A percentile compares a stretch with the other conserved stretches of the same genome.
phyloP scores from a whole-genome alignment of 2,329 filamentous ascomycete species.

The Hypocreales sp. region DNA sequence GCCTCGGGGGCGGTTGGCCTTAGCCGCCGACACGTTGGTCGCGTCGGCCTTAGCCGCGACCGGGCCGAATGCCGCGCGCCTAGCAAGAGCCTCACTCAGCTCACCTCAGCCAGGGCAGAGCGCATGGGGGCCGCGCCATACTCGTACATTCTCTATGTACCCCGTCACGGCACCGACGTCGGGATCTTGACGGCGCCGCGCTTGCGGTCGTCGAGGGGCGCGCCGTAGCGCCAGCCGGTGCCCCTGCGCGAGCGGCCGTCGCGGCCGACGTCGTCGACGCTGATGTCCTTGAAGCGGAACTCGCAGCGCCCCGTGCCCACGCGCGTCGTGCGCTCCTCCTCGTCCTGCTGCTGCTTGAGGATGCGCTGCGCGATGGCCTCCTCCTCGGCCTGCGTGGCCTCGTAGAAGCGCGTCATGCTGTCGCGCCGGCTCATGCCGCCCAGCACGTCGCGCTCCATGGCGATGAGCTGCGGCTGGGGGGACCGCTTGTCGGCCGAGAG shows the following conservation, averaged over 20 bases:
- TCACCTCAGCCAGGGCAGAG: too few species aligned
- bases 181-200: constrained; percentile 54
- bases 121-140: too few species aligned
- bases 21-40: too few species aligned
- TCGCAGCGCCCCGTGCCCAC: constrained; percentile 39
- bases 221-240: constrained; percentile 49
- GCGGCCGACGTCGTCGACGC: constrained; percentile 38
- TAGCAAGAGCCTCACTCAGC: too few species aligned
- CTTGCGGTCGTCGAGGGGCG: constrained; percentile 45
- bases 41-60: too few species aligned
- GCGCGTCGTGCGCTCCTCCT: constrained; percentile 24
- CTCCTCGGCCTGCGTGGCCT: constrained; percentile 26
- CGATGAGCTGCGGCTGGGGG: constrained; percentile 45
- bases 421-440: constrained; percentile 20
- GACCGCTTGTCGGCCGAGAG: constrained; percentile 45
- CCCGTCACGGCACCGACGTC: constrained; percentile 43
- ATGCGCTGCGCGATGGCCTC: constrained; percentile 19
- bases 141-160: too few species aligned
- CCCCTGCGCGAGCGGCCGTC: constrained; percentile 34
- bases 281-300: constrained; percentile 46
- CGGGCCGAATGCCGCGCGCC: too few species aligned
- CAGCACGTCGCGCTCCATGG: constrained; percentile 32
- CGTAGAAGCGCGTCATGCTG: constrained; percentile 23
- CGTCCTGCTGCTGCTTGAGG: constrained; percentile 15
- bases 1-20: too few species aligned